These are phyloP conservation scores for Fusarium mexicanum DNA, from an alignment of 2,329 filamentous ascomycete species.

Conservation along the genomic window DNA sequence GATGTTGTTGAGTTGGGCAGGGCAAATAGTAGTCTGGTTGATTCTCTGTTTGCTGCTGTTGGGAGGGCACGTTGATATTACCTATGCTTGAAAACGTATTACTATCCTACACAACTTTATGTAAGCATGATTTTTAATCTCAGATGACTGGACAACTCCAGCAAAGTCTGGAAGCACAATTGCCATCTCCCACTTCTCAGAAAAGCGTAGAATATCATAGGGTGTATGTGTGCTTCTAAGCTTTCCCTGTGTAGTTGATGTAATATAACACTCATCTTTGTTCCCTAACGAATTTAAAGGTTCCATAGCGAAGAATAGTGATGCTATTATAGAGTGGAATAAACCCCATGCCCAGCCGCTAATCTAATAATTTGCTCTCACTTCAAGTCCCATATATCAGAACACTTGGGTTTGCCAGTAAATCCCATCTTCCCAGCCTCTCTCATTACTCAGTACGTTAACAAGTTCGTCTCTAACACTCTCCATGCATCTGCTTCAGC, in stretches of 20 bases:
- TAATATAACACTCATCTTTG: fast-evolving
- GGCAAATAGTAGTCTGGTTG: background rate
- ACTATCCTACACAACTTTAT: fast-evolving
- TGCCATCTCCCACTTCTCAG: no score
- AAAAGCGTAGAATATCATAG: no score
- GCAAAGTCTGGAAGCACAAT: background rate
- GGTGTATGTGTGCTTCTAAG: no score
- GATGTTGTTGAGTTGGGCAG: background rate
- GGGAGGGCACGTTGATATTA: background rate
- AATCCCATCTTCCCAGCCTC: background rate
- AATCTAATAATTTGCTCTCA: background rate
- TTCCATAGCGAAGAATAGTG: fast-evolving
- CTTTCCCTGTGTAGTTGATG: no score
- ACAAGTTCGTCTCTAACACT: no score
- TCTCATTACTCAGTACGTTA: background rate
- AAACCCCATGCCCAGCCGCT: background rate
- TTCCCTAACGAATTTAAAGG: background rate
- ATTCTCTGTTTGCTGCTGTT: background rate
- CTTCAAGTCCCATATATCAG: no score
- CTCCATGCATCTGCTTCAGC: fast-evolving
- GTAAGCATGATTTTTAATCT: background rate
- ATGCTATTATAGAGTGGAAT: background rate
- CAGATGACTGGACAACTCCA: fast-evolving
- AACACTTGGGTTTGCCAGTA: no score
- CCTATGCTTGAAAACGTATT: background rate